phyloP scores from a whole-genome alignment of 352 stramenopile genomes.

The Phytophthora boehmeriae region DNA sequence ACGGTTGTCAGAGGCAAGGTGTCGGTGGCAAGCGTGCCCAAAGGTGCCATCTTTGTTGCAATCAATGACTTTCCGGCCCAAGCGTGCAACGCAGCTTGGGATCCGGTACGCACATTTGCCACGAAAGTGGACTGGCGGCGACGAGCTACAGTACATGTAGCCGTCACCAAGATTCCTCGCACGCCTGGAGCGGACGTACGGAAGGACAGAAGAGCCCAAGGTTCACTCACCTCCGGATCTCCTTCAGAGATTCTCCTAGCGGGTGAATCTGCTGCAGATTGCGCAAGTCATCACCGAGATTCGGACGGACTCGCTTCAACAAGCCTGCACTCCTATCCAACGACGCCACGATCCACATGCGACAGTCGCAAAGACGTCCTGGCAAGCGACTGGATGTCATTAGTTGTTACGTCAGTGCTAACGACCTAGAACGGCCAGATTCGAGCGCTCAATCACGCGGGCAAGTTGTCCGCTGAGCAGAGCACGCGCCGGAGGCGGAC shows the following conservation, averaged over 20 bases:
- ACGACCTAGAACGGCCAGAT: background rate
- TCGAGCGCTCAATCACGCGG: background rate
- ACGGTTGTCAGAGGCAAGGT: background rate
- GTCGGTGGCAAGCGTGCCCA: background rate
- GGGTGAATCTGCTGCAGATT: slow-evolving; percentile 1
- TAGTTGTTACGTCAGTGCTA: slow-evolving; percentile 7
- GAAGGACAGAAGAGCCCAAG: background rate
- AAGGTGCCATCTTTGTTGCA: background rate
- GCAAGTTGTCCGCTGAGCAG: background rate
- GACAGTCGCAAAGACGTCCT: slow-evolving; percentile 29
- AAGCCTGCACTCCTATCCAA: slow-evolving; percentile 1
- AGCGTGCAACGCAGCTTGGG: background rate
- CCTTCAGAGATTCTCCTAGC: background rate
- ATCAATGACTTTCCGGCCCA: slow-evolving; percentile 13
- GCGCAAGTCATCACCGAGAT: background rate
- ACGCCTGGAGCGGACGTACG: background rate
- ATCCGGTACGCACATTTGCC: background rate
- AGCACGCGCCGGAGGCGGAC: slow-evolving; percentile 12
- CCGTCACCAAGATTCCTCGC: background rate
- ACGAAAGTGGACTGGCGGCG: background rate
- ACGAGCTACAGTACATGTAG: background rate
- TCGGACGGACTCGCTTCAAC: slow-evolving; percentile 13
- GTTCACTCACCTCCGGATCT: background rate
- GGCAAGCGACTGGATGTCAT: slow-evolving; percentile 12
- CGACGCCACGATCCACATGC: slow-evolving; percentile 17